phyloP scores from a whole-genome alignment of 163 green algal species.

The Chlamydomonas reinhardtii region DNA sequence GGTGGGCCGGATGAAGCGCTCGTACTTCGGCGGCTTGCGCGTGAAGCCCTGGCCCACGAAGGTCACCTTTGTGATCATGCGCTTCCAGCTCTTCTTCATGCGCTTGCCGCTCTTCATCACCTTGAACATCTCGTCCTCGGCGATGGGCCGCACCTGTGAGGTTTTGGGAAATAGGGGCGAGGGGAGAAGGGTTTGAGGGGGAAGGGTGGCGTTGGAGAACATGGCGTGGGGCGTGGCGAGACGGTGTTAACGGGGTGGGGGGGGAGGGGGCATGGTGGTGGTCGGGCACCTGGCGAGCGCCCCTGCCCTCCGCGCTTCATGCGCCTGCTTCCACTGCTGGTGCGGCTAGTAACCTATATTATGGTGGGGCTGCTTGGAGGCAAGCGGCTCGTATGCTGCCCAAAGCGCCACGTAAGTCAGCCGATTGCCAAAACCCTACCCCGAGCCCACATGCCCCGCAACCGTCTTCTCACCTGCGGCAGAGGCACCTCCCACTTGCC shows the following conservation, averaged over 20 bases:
- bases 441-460: background rate
- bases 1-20: slow-evolving; percentile 81
- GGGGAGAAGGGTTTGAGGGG: background rate
- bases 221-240: background rate
- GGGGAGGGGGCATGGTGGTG: no score
- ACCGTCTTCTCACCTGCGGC: slow-evolving; percentile 88
- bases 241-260: no score
- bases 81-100: slow-evolving; percentile 98
- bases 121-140: slow-evolving; percentile 99
- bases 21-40: slow-evolving; percentile 99
- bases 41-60: slow-evolving; percentile 98
- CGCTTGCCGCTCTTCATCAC: slow-evolving; percentile 96
- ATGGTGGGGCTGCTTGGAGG: no score
- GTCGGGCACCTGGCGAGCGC: no score
- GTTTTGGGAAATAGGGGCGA: background rate
- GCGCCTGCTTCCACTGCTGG: no score
- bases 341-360: no score
- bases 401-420: background rate
- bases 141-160: slow-evolving; percentile 90
- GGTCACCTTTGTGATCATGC: slow-evolving; percentile 99
- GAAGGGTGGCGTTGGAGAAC: no score
- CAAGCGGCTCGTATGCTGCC: no score
- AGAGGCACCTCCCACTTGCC: slow-evolving; percentile 99
- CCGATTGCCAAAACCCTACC: background rate
- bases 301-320: no score